phyloP scores from a whole-genome alignment of 305 asterid species.

The Fraxinus sp. region DNA sequence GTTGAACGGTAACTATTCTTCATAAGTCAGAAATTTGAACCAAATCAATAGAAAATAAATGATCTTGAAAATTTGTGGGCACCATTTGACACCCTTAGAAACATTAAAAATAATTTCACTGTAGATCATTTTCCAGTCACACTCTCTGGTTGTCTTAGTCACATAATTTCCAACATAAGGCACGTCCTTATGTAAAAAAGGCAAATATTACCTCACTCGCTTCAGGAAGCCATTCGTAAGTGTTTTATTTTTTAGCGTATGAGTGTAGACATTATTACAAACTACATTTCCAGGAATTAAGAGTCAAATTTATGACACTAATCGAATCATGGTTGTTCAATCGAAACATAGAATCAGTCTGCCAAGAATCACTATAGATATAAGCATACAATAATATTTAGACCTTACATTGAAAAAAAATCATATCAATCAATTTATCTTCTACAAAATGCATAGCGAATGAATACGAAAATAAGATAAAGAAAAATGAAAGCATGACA shows the following conservation, averaged over 20 bases:
- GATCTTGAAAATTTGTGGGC: not conserved
- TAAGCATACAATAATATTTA: constrained; percentile 3
- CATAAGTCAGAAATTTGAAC: not conserved
- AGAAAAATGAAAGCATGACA: constrained; percentile 3
- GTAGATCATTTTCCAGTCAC: constrained; percentile 12
- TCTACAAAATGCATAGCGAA: constrained; percentile 2
- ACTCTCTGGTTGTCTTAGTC: not conserved
- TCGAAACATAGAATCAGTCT: not conserved
- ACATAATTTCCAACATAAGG: not conserved
- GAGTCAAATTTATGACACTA: not conserved
- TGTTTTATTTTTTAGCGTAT: not conserved
- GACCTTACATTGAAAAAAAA: constrained; percentile 3
- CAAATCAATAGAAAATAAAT: not conserved
- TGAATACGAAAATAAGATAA: not conserved
- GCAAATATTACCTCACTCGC: not conserved
- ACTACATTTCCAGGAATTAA: not conserved
- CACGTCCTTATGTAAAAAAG: not conserved
- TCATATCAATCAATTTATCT: not conserved
- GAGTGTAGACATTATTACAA: not conserved
- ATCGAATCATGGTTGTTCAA: not conserved
- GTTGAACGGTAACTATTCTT: not conserved
- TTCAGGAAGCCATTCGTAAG: not conserved
- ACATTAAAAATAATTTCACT: not conserved
- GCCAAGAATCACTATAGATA: not conserved
- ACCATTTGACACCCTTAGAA: constrained; percentile 9